Conservation (phyloP, 2,329 filamentous ascomycete species). For the Stylonectria norvegica region DNA sequence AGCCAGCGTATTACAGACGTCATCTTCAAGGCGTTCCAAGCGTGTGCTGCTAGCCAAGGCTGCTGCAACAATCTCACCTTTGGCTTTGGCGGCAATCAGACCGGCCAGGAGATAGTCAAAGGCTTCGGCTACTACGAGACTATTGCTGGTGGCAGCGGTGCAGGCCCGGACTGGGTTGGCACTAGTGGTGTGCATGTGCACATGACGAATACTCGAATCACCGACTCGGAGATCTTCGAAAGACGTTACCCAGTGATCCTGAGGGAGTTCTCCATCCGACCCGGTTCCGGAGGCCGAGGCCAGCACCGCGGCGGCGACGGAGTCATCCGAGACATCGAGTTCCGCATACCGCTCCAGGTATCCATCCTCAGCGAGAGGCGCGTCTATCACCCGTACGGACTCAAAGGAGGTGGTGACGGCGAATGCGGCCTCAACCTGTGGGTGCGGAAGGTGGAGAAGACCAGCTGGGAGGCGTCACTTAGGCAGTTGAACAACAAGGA, state of each 20-base stretch:
- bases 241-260: constrained; percentile 67
- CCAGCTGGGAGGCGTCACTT: constrained; percentile 45
- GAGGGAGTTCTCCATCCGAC: constrained; percentile 64
- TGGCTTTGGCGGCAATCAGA: constrained; percentile 57
- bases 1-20: constrained; percentile 45
- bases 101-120: constrained; percentile 35
- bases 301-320: constrained; percentile 70
- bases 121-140: constrained; percentile 60
- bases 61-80: constrained; percentile 84
- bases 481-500: constrained; percentile 36
- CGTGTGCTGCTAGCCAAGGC: constrained; percentile 75
- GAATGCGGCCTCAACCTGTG: constrained; percentile 81
- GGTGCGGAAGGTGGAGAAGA: constrained; percentile 68
- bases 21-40: constrained; percentile 67
- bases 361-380: constrained; percentile 73
- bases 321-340: constrained; percentile 74
- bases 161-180: constrained; percentile 53
- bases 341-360: constrained; percentile 71
- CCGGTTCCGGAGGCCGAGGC: constrained; percentile 61
- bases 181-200: constrained; percentile 44
- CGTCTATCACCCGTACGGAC: constrained; percentile 68
- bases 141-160: constrained; percentile 60
- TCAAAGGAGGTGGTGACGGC: constrained; percentile 78
- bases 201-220: constrained; percentile 81
- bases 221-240: constrained; percentile 45